These are phyloP conservation scores for Crithidia sp. DNA, from an alignment of 208 protist species.

Conservation along the genomic window DNA sequence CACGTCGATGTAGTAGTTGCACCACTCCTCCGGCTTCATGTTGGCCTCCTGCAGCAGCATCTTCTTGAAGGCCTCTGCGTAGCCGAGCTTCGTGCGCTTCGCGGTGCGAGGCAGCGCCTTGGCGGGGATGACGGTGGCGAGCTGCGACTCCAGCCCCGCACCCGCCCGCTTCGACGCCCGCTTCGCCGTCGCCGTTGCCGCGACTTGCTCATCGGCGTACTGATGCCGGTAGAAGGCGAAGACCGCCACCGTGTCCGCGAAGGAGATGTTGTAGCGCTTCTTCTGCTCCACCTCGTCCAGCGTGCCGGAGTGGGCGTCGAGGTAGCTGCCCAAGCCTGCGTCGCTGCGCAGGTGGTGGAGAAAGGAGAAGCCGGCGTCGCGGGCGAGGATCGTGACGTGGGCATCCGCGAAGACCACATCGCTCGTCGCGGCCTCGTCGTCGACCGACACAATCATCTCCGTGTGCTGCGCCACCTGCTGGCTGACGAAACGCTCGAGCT, in stretches of 20 bases:
- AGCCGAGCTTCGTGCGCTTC: slow-evolving; percentile 42
- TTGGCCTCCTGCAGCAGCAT: slow-evolving; percentile 69
- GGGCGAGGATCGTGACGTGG: slow-evolving; percentile 86
- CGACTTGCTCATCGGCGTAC: slow-evolving; percentile 40
- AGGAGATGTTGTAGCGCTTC: slow-evolving; percentile 74
- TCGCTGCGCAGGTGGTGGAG: slow-evolving; percentile 55
- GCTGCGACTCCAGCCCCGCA: background rate
- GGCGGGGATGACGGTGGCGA: slow-evolving; percentile 54
- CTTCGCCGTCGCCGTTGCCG: slow-evolving; percentile 10
- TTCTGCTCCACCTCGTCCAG: slow-evolving; percentile 35
- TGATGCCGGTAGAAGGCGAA: slow-evolving; percentile 80
- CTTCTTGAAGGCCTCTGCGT: slow-evolving; percentile 68
- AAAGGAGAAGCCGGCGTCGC: slow-evolving; percentile 86
- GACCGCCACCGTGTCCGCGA: slow-evolving; percentile 82
- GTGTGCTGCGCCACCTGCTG: slow-evolving; percentile 79
- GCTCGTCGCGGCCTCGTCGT: slow-evolving; percentile 58
- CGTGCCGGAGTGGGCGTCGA: slow-evolving; percentile 61
- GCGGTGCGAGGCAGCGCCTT: slow-evolving; percentile 56
- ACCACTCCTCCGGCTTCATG: slow-evolving; percentile 92
- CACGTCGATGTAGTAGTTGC: slow-evolving; percentile 83
- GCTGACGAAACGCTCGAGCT: slow-evolving; percentile 70
- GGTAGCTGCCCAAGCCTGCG: slow-evolving; percentile 42
- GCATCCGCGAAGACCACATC: slow-evolving; percentile 68
- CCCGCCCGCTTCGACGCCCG: slow-evolving; percentile 10
- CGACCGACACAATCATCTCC: slow-evolving; percentile 70